Conservation (phyloP, 78 protist genomes). For the slime mould (Dictyostelium discoideum) region dicty_2.7 NC_007090.3:612501-613000, state of each 20-base stretch:
- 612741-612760: constrained; percentile 56
- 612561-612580: constrained; percentile 44
- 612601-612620: constrained; percentile 45
- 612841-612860: constrained; percentile 32
- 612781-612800: constrained; percentile 26
- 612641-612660: constrained; percentile 86
- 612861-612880: constrained; percentile 45
- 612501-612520: constrained; percentile 57
- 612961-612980: constrained; percentile 20
- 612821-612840: constrained; percentile 44
- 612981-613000: constrained; percentile 30
- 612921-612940: constrained; percentile 86
- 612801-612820: constrained; percentile 1
- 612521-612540: constrained; percentile 89
- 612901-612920: constrained; percentile 75
- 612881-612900: constrained; percentile 43
- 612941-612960: constrained; percentile 37
- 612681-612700: constrained; percentile 33
- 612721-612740: constrained; percentile 30
- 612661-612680: constrained; percentile 32
- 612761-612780: constrained; percentile 73
- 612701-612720: constrained; percentile 59
- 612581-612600: constrained; percentile 73
- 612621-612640: constrained; percentile 78
- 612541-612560: constrained; percentile 84